Evolutionary conservation across 2,329 filamentous ascomycete genomes (phyloP), one percentile per base, ranked within the genome.

Genomic region (Pezicula radicicola): DNA sequence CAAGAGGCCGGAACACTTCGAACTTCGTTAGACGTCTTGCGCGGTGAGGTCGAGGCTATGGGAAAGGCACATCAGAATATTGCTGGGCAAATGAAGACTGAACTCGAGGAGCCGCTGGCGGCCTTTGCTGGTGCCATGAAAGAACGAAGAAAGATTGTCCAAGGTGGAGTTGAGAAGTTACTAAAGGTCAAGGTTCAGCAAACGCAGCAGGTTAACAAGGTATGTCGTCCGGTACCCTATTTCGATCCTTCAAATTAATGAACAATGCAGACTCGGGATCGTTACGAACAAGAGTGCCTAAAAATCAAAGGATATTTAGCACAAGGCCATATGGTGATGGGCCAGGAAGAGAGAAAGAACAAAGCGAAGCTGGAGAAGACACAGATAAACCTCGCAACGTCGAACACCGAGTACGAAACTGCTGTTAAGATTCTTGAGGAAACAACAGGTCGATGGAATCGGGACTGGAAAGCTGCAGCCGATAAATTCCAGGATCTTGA

Each of bases 281-380:
- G 88, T 46, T 99, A 95, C 68, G 94, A 99, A 72, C 93, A 99
- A 70, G 95, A 99, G 63, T 97, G 93, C 67, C 78, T 99, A 42
- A 94, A 96, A 69, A 97, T 99, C 70, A 99, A 99, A 72, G 94
- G 94, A 37, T 99, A 99, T 66, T 83, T 99, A 4, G 94, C 95
- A 4, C 94, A 99, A 71, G 94, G 94, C 9, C 95, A 99, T 69
- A 99, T 99, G 94, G 94, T 99, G 52, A 99, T 99, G 94, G 94
- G 94, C 13, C 94, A 99, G 63, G 94, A 99, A 69, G 94, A 99
- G 75, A 85, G 94, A 27, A 97, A 96, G 74, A 99, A 99, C 72
- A 99, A 99, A 74, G 92, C 93, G 19, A 97, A 96, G 72, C 81
- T 99, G 41, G 94, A 99, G 71, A 99, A 99, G 80, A 97, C 94